Conservation (phyloP, 1,284 basidiomycete genomes). For the Thecaphora frezii region DNA sequence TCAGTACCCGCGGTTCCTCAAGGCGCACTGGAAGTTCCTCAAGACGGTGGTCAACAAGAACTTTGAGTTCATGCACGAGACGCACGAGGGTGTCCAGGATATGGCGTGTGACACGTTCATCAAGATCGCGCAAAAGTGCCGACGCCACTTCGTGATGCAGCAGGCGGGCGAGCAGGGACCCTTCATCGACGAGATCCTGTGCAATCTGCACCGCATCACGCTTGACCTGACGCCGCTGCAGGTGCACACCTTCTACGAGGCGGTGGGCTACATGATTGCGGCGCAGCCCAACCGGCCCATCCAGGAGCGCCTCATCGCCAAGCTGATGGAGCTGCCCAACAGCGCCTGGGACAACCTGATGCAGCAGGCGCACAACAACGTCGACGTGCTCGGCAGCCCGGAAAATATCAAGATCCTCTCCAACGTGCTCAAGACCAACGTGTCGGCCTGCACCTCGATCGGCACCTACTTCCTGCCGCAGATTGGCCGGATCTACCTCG, state of each 20-base stretch:
- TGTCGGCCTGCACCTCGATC: constrained; percentile 94
- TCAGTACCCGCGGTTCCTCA: constrained; percentile 98
- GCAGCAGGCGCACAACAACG: constrained; percentile 89
- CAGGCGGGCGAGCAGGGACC: constrained; percentile 96
- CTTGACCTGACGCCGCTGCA: constrained; percentile 93
- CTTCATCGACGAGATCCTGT: constrained; percentile 96
- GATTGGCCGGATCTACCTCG: constrained; percentile 91
- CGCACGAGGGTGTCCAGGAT: constrained; percentile 98
- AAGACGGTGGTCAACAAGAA: constrained; percentile 99
- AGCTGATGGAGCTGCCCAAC: constrained; percentile 96
- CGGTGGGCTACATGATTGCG: constrained; percentile 98
- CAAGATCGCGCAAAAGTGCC: constrained; percentile 98
- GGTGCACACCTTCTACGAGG: constrained; percentile 69
- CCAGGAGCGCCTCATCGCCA: constrained; percentile 91
- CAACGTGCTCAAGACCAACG: constrained; percentile 98
- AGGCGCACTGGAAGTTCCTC: constrained; percentile 99
- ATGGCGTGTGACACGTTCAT: constrained; percentile 99
- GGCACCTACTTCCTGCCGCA: constrained; percentile 96
- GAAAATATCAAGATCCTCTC: constrained; percentile 97
- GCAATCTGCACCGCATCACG: constrained; percentile 88
- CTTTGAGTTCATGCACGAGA: constrained; percentile 99
- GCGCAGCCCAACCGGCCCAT: constrained; percentile 96
- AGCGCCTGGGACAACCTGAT: constrained; percentile 97
- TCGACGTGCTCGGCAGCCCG: constrained; percentile 84
- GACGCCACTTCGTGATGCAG: constrained; percentile 97